Evolutionary conservation across 179 eudicot genomes (phyloP), one percentile per base, ranked within the genome.

Genomic region (Drosera spatulata): DNA sequence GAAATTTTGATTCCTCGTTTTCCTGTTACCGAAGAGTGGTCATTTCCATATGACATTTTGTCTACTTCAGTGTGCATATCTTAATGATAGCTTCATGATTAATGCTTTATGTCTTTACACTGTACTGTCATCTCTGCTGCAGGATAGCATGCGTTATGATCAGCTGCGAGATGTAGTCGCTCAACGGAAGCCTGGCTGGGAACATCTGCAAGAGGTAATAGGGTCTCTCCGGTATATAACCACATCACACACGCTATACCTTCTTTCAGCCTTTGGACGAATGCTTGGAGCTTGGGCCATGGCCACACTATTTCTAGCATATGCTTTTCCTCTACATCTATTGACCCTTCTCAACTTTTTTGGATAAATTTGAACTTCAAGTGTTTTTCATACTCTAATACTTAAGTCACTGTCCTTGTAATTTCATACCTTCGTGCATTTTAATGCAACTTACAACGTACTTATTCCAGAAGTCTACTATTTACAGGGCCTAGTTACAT

Each of bases 101-200:
- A 2, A 5, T 39, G 54, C 42, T 39, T 2, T 44, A 3, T 33
- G 41, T 63, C 9, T 10, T 62, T 55, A 0, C 54, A n/a, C 39
- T 56, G 41, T 46, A 38, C 13, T 38, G 8, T 53, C 57, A 47
- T 45, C 40, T n/a, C 39, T 62, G 46, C 50, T 74, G 62, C 67
- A 89, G 98, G 98, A 91, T 61, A 80, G 82, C 10, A 85, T 77
- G 88, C 82, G 82, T 43, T 91, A 91, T 79, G 98, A 91, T 80
- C 83, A 88, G 58, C 81, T 91, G 55, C 83, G 96, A 41, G 85
- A 88, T 73, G 75, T 66, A 44, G 96, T 91, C 38, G 87, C 91
- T 65, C 75, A 83, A 64, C 79, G 95, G 58, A 71, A 77, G 65
- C 96, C 98, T 56, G 98, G 96, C 50, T 91, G 96, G 98, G 98